A percentile compares a stretch with the other conserved stretches of the same genome.
These are phyloP conservation scores for Pulveroboletus sp. DNA, from an alignment of 768 basidiomycete species.

Conservation along the genomic window DNA sequence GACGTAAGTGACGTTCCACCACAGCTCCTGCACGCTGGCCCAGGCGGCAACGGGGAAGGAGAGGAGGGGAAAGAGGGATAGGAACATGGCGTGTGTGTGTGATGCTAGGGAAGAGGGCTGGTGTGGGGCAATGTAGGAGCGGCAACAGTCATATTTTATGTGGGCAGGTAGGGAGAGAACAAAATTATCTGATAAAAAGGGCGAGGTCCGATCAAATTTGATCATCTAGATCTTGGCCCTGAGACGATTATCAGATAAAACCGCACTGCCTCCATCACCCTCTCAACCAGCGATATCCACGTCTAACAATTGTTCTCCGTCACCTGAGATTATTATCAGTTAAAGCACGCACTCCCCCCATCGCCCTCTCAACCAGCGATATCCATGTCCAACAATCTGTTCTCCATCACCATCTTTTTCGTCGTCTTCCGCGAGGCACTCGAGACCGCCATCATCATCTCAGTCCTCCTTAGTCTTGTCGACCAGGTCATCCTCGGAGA, in stretches of 20 bases:
- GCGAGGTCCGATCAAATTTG: no score
- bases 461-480: constrained; percentile 87
- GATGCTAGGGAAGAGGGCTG: no score
- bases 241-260: background rate
- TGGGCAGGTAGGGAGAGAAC: background rate
- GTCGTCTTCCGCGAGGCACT: constrained; percentile 94
- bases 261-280: background rate
- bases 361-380: background rate
- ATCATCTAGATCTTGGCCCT: no score
- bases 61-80: constrained; percentile 13
- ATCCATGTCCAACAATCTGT: constrained; percentile 45
- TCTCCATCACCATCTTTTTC: constrained; percentile 92
- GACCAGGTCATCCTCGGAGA: constrained; percentile 65
- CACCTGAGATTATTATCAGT: constrained; percentile 31
- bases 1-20: constrained; percentile 93
- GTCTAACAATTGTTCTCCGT: constrained; percentile 67
- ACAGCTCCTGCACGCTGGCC: constrained; percentile 67
- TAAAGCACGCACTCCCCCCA: background rate
- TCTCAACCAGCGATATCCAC: background rate
- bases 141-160: background rate
- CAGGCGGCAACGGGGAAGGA: constrained; percentile 34
- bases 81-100: background rate
- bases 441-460: constrained; percentile 89
- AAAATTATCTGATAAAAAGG: no score
- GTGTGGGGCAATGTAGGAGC: no score